Evolutionary conservation across 306 rosid genomes (phyloP).

Genomic region (Sicyos edulis): DNA sequence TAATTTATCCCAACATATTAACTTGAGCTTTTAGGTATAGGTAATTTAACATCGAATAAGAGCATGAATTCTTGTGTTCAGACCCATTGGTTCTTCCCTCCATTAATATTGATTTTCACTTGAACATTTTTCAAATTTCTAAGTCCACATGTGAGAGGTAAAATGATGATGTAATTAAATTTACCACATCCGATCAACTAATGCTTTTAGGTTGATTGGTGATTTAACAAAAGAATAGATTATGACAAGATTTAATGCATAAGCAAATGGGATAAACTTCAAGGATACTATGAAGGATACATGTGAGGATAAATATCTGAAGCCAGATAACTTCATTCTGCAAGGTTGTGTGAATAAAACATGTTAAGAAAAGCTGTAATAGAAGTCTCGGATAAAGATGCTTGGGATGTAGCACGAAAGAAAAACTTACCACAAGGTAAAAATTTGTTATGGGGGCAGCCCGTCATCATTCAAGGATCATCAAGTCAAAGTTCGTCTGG

Average conservation of each 20-base stretch:
- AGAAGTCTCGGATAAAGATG: conserved; percentile 26
- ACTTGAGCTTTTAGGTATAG: too few relatives aligned
- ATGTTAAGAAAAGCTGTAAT: conserved; percentile 34
- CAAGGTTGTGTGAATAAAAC: conserved; percentile 51
- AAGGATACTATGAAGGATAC: conserved; percentile 98
- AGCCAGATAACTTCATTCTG: conserved; percentile 61
- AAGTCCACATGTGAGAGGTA: too few relatives aligned
- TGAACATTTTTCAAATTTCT: too few relatives aligned
- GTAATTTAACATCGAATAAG: too few relatives aligned
- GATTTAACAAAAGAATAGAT: neutral
- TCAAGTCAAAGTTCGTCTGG: conserved; percentile 24
- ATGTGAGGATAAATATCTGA: conserved; percentile 46
- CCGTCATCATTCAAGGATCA: conserved; percentile 18
- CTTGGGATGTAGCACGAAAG: conserved; percentile 24
- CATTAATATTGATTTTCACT: too few relatives aligned
- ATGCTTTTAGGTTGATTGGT: too few relatives aligned
- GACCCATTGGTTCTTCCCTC: too few relatives aligned
- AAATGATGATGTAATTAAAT: too few relatives aligned
- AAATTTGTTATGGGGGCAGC: conserved; percentile 13
- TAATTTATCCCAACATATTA: too few relatives aligned
- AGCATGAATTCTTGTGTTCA: too few relatives aligned
- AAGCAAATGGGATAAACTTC: conserved; percentile 10
- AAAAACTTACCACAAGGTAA: conserved; percentile 36
- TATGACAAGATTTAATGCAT: conserved; percentile 2
- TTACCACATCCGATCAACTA: too few relatives aligned